Evolutionary conservation across 257 asterid species (phyloP).

Genomic region (Nicotiana sylvestris): DNA sequence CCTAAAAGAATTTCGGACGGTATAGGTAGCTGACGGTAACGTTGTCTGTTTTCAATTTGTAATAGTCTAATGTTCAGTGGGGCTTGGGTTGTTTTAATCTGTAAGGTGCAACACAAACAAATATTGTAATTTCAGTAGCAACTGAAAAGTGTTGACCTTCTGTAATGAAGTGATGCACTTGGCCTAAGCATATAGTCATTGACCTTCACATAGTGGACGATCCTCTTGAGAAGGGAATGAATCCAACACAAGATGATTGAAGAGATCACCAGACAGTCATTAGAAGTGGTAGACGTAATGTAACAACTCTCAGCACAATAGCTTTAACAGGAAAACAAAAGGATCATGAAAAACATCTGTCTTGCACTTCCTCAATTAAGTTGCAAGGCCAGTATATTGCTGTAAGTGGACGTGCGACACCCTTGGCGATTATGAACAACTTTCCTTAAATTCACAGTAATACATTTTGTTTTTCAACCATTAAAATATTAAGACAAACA

Average conservation of each 20-base stretch:
- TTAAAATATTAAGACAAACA: neutral
- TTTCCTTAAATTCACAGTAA: neutral
- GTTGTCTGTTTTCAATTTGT: neutral
- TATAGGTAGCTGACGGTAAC: neutral
- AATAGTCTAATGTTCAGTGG: neutral
- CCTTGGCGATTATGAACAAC: neutral
- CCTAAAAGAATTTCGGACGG: neutral
- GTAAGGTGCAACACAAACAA: neutral
- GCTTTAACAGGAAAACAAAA: neutral
- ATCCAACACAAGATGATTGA: neutral
- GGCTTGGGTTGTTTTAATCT: neutral
- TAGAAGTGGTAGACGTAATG: neutral
- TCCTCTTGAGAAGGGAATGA: neutral
- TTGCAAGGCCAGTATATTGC: too few species aligned
- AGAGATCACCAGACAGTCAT: neutral
- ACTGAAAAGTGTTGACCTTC: neutral
- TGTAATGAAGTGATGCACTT: neutral
- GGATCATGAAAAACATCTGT: neutral
- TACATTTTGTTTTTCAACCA: neutral
- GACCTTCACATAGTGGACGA: neutral
- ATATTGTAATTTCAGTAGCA: neutral
- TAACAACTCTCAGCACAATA: neutral
- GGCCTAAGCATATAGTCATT: neutral
- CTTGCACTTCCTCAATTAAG: too few species aligned
- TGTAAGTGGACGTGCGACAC: too few species aligned